Evolutionary conservation across 805 yeast genomes (phyloP).

Genomic region (Kodamaea jinghongensis): DNA sequence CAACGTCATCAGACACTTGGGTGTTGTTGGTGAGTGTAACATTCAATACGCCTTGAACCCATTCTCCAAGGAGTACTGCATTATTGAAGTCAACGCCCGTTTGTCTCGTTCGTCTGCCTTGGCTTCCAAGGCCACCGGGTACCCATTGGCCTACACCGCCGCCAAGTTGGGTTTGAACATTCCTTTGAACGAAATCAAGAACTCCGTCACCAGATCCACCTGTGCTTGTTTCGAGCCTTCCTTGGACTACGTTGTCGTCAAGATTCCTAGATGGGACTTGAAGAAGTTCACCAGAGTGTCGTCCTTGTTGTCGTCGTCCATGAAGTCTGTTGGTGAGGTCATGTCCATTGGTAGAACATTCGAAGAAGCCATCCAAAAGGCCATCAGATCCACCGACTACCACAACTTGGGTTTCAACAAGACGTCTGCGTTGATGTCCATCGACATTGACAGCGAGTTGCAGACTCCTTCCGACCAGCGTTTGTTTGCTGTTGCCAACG

Average conservation of each 20-base stretch:
- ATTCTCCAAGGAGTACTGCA: constrained; percentile 89
- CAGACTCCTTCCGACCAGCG: constrained; percentile 98
- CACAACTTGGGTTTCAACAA: constrained; percentile 91
- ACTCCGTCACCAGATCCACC: constrained; percentile 90
- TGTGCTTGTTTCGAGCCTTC: constrained; percentile 98
- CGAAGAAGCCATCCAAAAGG: constrained; percentile 97
- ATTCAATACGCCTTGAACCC: constrained; percentile 97
- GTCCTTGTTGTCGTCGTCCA: constrained; percentile 80
- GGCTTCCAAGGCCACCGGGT: constrained; percentile 98
- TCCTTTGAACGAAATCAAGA: constrained; percentile 86
- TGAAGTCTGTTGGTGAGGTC: constrained; percentile 99
- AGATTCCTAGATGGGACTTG: constrained; percentile 99
- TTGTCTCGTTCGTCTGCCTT: constrained; percentile 97
- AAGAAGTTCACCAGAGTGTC: constrained; percentile 93
- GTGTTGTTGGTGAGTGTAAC: constrained; percentile 99
- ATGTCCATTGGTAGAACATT: constrained; percentile 97
- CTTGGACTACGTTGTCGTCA: constrained; percentile 92
- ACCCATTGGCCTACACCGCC: constrained; percentile 97
- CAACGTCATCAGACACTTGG: constrained; percentile 93
- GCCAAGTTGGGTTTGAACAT: constrained; percentile 93
- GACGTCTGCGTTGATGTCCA: constrained; percentile 81
- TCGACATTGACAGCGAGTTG: constrained; percentile 88
- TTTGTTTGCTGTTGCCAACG: constrained; percentile 94
- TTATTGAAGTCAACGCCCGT: constrained; percentile 97
- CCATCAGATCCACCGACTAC: constrained; percentile 93